Conservation (phyloP, 2,329 filamentous ascomycete species). For the Bipolaris cookei region DNA sequence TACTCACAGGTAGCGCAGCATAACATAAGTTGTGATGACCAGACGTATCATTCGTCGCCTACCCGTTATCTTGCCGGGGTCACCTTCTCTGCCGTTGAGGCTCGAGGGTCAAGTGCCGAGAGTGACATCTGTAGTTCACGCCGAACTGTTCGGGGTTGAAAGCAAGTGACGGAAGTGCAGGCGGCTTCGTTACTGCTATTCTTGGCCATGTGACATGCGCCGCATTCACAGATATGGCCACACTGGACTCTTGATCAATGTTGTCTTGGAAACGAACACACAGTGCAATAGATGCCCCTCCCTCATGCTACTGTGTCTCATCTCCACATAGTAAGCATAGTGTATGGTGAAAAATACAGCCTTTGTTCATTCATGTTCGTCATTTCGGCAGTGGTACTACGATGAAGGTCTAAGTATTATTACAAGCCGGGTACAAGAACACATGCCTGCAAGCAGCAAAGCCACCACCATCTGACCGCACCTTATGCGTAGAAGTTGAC, state of each 20-base stretch:
- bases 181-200: neutral
- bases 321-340: neutral
- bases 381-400: slow-evolving; percentile 22
- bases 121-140: neutral
- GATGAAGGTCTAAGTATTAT: slow-evolving; percentile 42
- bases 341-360: neutral
- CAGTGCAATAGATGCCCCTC: neutral
- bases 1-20: no score
- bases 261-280: neutral
- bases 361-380: slow-evolving; percentile 14
- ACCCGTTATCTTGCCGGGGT: no score
- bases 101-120: neutral
- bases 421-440: slow-evolving; percentile 37
- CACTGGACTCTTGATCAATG: neutral
- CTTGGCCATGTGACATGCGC: neutral
- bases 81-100: neutral
- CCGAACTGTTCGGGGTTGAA: neutral
- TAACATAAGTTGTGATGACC: no score
- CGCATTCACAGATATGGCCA: neutral
- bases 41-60: no score
- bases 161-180: neutral
- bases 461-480: slow-evolving; percentile 14
- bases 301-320: neutral
- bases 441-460: slow-evolving; percentile 31
- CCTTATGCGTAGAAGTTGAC: slow-evolving; percentile 53